Base-by-base conservation (phyloP, 169 alveolate genomes). In the Babesia sp. region DNA sequence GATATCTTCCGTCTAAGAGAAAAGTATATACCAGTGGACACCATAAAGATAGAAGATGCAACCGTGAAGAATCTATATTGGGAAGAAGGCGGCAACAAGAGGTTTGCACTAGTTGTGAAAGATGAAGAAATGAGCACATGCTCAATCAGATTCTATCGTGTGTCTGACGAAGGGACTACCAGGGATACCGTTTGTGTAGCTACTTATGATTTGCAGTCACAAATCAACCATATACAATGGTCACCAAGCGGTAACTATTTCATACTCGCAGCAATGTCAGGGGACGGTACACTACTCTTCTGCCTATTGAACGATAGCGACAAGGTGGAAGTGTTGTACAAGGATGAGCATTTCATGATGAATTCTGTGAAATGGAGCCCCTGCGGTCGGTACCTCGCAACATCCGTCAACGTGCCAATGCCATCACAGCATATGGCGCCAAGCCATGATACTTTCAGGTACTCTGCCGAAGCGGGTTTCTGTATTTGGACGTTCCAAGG, bases 401-500 rank as follows among this genome's bases (percentile, higher is more conserved):
- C 96, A 18, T 74, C 88, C 26, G 94, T 89, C 5, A 72, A 79
- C 0, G 89, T 81, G 28, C 89, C 89, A 8, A 72, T 81, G 89
- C 89, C 89, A 3, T 36, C 77, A 20, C 73, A 60, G 39, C 0
- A 31, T 33, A 56, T 22, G 36, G 71, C 53, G 41, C 42, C 90
- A 63, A 54, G 82, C 78, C 31, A 83, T 63, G 81, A 66, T 44
- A 54, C 87, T 63, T 76, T 82, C 84, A 83, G 85, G 83, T 91
- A 88, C 72, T 80, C 90, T 46, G 90, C 93, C 26, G 94, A 89
- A 54, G 85, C 94, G 22, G 97, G 96, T 6, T 93, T 76, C 70
- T 83, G 85, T 51, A 73, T 92, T 56, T 92, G 96, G 96, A 79
- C 95, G 0, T 91, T 93, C 74, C 97, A 93, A 83, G 97, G 97